Evolutionary conservation across 768 basidiomycete species (phyloP).

Genomic region (Amanita brunnescens): DNA sequence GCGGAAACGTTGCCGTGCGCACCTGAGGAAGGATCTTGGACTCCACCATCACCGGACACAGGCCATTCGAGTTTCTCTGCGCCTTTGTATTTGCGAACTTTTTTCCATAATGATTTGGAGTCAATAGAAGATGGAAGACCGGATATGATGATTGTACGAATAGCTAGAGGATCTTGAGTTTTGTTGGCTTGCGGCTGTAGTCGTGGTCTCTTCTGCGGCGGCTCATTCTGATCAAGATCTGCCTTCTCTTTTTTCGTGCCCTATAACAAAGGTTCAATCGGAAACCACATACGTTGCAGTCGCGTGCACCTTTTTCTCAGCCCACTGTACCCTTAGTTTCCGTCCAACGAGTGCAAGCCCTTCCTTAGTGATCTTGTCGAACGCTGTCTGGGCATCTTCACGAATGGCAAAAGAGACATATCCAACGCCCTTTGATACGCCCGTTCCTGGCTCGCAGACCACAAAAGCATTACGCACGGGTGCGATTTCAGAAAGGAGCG

Average conservation of each 20-base stretch:
- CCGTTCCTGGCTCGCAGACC: conserved; percentile 68
- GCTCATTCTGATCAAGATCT: conserved; percentile 26
- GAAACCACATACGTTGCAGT: not conserved
- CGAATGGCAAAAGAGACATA: conserved; percentile 88
- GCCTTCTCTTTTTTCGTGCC: conserved; percentile 31
- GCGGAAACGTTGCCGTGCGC: conserved; percentile 9
- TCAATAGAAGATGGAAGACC: conserved; percentile 59
- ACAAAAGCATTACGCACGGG: conserved; percentile 93
- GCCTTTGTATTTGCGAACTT: conserved; percentile 72
- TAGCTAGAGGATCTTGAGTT: conserved; percentile 66
- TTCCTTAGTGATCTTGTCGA: conserved; percentile 54
- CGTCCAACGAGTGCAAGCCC: conserved; percentile 62
- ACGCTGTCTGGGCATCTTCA: conserved; percentile 79
- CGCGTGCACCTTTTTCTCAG: conserved; percentile 58
- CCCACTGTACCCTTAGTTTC: conserved; percentile 70
- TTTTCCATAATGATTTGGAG: conserved; percentile 73
- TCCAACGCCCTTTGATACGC: conserved; percentile 88
- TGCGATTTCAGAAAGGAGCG: conserved; percentile 91
- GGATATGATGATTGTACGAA: conserved; percentile 72
- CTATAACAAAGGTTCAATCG: conserved; percentile 16
- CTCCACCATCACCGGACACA: conserved; percentile 36
- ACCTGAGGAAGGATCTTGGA: conserved; percentile 43
- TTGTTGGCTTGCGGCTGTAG: conserved; percentile 23
- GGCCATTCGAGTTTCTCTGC: conserved; percentile 74
- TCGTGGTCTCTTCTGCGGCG: conserved; percentile 21